These are phyloP conservation scores for Aspergillus fijiensis DNA, from an alignment of 2,329 filamentous ascomycete genomes.

Conservation along the genomic window DNA sequence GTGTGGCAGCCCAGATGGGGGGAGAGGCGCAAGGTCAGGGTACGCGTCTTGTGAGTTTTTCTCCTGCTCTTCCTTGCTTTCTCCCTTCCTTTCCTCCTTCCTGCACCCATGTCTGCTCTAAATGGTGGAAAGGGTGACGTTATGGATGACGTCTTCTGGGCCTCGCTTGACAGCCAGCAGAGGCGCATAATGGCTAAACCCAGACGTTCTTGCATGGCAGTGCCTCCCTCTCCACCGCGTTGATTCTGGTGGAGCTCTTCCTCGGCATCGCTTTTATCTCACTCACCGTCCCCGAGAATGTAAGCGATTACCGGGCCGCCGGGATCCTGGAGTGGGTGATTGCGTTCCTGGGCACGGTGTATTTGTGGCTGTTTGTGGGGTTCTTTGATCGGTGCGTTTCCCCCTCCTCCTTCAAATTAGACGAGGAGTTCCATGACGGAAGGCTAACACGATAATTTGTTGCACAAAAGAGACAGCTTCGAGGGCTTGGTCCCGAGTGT, in stretches of 20 bases:
- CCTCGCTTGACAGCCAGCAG: neutral
- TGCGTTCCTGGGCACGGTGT: slow-evolving; percentile 21
- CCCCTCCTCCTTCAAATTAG: neutral
- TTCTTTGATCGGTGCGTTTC: slow-evolving; percentile 19
- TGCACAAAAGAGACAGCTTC: slow-evolving; percentile 6
- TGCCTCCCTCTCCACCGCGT: slow-evolving; percentile 21
- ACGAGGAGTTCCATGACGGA: no score
- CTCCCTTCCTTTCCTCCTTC: neutral
- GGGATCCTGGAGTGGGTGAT: slow-evolving; percentile 25
- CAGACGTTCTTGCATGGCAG: neutral
- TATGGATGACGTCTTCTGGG: no score
- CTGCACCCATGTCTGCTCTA: neutral
- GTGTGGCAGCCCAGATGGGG: slow-evolving; percentile 16
- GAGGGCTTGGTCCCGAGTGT: slow-evolving; percentile 15
- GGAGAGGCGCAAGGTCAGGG: slow-evolving; percentile 13
- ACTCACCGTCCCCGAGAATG: slow-evolving; percentile 17
- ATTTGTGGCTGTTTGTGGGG: slow-evolving; percentile 24
- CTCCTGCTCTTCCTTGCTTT: neutral
- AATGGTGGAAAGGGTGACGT: no score
- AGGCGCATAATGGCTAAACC: neutral
- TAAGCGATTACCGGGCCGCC: slow-evolving; percentile 13
- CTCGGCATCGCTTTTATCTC: slow-evolving; percentile 20
- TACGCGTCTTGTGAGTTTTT: slow-evolving; percentile 21
- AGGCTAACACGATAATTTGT: no score
- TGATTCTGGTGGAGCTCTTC: slow-evolving; percentile 20